phyloP scores from a whole-genome alignment of 169 alveolate genomes.

The Toxoplasma gondii region DNA sequence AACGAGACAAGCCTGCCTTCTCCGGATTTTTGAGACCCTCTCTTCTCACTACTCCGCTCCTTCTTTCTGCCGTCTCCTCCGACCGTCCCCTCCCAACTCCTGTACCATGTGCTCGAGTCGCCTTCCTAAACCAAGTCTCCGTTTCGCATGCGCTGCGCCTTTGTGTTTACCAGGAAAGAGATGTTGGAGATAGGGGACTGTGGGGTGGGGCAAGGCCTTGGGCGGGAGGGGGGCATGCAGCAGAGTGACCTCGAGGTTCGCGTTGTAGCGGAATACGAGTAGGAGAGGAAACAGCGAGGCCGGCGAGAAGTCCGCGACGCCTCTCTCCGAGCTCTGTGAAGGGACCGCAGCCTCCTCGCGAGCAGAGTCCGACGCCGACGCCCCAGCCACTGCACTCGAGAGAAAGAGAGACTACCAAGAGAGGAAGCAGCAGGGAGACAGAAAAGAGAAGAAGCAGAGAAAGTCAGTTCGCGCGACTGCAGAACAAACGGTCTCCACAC shows the following conservation, averaged over 20 bases:
- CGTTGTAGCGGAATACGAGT: constrained; percentile 25
- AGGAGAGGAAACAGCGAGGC: not conserved
- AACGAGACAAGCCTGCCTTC: too few species aligned
- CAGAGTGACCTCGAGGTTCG: not conserved
- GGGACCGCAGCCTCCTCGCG: too few species aligned
- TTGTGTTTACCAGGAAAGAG: not conserved
- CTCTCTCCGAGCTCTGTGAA: too few species aligned
- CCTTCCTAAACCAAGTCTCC: too few species aligned
- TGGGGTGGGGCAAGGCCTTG: not conserved
- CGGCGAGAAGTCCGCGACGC: not conserved
- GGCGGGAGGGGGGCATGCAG: not conserved
- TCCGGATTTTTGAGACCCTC: too few species aligned
- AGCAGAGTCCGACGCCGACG: too few species aligned
- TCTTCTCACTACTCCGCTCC: too few species aligned
- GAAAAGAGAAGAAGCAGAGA: not conserved
- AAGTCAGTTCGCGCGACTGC: too few species aligned
- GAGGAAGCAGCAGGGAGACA: not conserved
- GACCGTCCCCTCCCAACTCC: too few species aligned
- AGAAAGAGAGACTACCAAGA: not conserved
- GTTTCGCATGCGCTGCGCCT: not conserved
- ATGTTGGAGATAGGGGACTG: not conserved
- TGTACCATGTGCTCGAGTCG: too few species aligned
- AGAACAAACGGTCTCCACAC: too few species aligned
- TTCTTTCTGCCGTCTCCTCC: too few species aligned
- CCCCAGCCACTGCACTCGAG: not conserved